Evolutionary conservation across 2,329 filamentous ascomycete species (phyloP), one percentile per base, ranked within the genome.

Genomic region (Chaetomiaceae sp.): DNA sequence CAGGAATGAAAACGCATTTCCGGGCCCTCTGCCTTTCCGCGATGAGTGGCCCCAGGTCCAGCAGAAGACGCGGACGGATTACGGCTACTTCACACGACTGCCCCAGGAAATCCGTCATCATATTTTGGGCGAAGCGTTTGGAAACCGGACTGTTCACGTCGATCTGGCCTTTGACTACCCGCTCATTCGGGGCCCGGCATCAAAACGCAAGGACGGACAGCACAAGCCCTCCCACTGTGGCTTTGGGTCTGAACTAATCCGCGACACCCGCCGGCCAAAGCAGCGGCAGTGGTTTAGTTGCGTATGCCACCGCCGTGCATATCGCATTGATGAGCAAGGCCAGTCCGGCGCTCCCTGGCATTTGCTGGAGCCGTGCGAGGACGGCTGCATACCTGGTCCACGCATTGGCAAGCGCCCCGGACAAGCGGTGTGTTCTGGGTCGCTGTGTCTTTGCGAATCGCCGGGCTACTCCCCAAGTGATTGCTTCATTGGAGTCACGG

Each of bases 401-500:
- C 33, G 7, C 50, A 12, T 27, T 26, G 33, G 10, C 17, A 20
- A 34, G 10, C 3, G 32, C 11, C 15, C 10, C 27, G 10, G 56
- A 52, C 42, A 26, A 3, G 4, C 2, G n/a, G 6, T 26, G 5
- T 14, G 4, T 8, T 22, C 22, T 3, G 17, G n/a, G 5, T 9
- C 18, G 9, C 15, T 26, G n/a, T 44, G 42, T 9, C 14, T 10
- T 3, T 44, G 42, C 19, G 35, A 44, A 19, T 22, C 18, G 3
- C 9, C 19, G 7, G 42, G 7, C 3, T 4, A 20, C 17, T 20
- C 3, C n/a, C 11, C 32, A 9, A 3, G 27, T 34, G 35, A 34
- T n/a, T 45, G 42, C 19, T 47, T 52, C 29, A 48, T 63, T n/a
- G 62, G 61, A 4, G 53, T 56, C 19, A 58, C 62, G 53, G 61